Evolutionary conservation across 352 stramenopile species (phyloP).

Genomic region (Globisporangium perplexum): DNA sequence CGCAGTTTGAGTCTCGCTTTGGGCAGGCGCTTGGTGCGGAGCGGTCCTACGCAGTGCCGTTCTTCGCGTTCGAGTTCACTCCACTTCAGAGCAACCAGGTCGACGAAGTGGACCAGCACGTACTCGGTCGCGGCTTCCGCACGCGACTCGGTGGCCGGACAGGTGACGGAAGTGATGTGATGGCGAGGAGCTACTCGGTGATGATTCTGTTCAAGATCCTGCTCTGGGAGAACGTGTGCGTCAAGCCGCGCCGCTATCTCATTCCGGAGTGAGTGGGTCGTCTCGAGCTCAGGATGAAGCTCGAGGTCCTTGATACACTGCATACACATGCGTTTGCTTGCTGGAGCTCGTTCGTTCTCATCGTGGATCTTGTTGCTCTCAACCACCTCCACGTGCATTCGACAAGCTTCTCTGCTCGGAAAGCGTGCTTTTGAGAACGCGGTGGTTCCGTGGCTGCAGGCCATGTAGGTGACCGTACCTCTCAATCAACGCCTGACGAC

Average conservation of each 20-base stretch:
- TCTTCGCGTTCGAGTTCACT: slow-evolving; percentile 15
- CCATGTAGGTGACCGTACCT: too few relatives aligned
- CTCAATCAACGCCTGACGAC: too few relatives aligned
- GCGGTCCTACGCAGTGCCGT: slow-evolving; percentile 14
- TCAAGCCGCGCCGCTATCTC: slow-evolving; percentile 7
- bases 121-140: slow-evolving; percentile 10
- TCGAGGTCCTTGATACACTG: slow-evolving; percentile 9
- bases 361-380: too few relatives aligned
- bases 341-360: too few relatives aligned
- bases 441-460: too few relatives aligned
- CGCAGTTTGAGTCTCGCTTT: slow-evolving; percentile 7
- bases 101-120: background rate
- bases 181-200: slow-evolving; percentile 18
- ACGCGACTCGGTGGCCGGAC: slow-evolving; percentile 18
- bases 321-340: background rate
- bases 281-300: too few relatives aligned
- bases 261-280: background rate
- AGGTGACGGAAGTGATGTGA: slow-evolving; percentile 13
- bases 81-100: slow-evolving; percentile 2
- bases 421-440: too few relatives aligned
- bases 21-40: slow-evolving; percentile 10
- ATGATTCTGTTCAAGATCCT: slow-evolving; percentile 20
- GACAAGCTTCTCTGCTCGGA: too few relatives aligned
- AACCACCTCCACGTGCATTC: too few relatives aligned
- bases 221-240: slow-evolving; percentile 24